Evolutionary conservation across 257 asterid species (phyloP), one percentile per base, ranked within the genome.

Genomic region (Plantago ovata): DNA sequence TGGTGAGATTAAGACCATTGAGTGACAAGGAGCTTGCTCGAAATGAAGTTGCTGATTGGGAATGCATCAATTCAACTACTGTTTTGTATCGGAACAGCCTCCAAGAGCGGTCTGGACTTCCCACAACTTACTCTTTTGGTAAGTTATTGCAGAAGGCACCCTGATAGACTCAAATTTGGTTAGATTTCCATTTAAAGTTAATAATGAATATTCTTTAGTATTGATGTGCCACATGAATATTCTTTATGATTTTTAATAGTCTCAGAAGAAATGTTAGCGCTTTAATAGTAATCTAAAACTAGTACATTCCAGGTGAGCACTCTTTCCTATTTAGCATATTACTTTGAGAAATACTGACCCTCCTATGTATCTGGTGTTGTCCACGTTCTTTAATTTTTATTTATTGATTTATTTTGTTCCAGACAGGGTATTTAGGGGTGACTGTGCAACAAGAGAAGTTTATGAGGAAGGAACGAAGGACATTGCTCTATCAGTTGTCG

Each of bases 1-100:
- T 88, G 64, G 97, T 89, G 72, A 89, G 99, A 64, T 70, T 93
- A 77, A 89, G 99, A 76, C 99, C 99, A 69, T 66, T 93, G 78
- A 84, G 82, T 70, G 99, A 93, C 63, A 93, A 86, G 78, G 99
- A 93, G 85, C 78, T 81, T 41, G 60, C 79, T 15, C 75, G 73
- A 76, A 83, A 72, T 23, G 99, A 93, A 73, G 97, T 93, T 63
- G 79, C 88, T 3, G 99, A 93, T 58, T 93, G 99, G 99, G 99
- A 93, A 72, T 93, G 99, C 81, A 86, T 93, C 67, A 93, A 93
- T 64, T 80, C 95, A 13, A 84, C 89, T 61, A 83, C 96, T 69
- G 77, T 89, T 74, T 77, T 93, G 87, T 93, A 86, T 75, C 62
- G 99, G 79, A 93, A 93, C 75, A 93, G 97, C 80, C 97, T 93